Percentiles rank a stretch among this genome's conserved stretches.
Conservation (phyloP, 768 basidiomycete species). For the Boletellus ananas region DNA sequence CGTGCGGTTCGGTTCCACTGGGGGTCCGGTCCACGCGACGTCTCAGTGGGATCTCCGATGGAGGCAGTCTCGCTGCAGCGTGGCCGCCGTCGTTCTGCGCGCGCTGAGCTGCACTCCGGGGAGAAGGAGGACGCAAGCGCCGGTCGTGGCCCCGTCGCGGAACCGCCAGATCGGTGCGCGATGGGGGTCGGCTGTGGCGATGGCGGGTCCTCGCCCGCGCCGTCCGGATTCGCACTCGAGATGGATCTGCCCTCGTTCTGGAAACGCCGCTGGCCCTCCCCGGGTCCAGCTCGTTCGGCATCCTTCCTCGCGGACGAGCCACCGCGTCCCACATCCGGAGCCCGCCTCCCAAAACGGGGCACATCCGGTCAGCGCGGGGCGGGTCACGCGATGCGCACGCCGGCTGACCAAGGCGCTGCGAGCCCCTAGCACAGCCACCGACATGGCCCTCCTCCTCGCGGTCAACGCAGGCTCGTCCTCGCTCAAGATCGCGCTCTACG, state of each 20-base stretch:
- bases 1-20: conserved; percentile 13
- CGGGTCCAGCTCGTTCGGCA: conserved; percentile 21
- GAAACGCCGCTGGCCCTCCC: conserved; percentile 21
- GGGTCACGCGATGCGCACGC: too few relatives aligned
- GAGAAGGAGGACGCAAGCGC: conserved; percentile 7
- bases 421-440: neutral
- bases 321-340: too few relatives aligned
- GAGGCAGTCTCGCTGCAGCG: too few relatives aligned
- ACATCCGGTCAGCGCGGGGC: too few relatives aligned
- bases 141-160: conserved; percentile 22
- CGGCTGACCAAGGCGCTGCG: too few relatives aligned
- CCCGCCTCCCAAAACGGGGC: too few relatives aligned
- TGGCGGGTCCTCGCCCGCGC: conserved; percentile 21
- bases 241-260: conserved; percentile 12
- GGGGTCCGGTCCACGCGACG: too few relatives aligned
- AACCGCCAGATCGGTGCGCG: conserved; percentile 27
- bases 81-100: too few relatives aligned
- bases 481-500: conserved; percentile 75
- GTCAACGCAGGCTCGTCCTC: conserved; percentile 84
- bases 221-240: conserved; percentile 29
- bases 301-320: conserved; percentile 11
- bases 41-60: conserved; percentile 13
- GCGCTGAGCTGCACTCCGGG: conserved; percentile 1
- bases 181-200: conserved; percentile 23
- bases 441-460: conserved; percentile 53